Base-by-base conservation (phyloP, 306 rosid species). In the Dryas drummondii region DNA sequence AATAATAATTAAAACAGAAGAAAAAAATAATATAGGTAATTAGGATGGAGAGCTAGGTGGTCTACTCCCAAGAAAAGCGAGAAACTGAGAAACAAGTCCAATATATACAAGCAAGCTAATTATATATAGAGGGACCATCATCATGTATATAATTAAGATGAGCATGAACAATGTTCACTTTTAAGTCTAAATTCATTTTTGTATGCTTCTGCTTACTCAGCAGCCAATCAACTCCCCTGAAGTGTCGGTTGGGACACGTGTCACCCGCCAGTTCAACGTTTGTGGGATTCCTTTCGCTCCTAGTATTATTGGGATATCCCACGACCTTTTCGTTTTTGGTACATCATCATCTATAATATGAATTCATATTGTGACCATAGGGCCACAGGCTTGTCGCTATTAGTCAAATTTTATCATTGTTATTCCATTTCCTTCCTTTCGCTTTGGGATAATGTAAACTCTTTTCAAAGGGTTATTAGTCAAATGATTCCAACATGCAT, bases 241-340 rank as follows among this genome's bases (percentile, higher is more conserved):
- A 44, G 37, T 47, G 81, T 77, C 66, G 37, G 71, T 1, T 15
- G 55, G 61, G 58, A 58, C 64, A 72, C 85, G 76, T 77, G 82
- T 72, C 78, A 0, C 4, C 2, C 9, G 56, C 11, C 32, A 5
- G 37, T 42, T 71, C 62, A 10, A 7, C n/a, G 0, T 13, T 56
- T 22, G 40, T 40, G 7, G 10, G 68, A 40, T 15, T 57, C 47
- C 47, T 17, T 7, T 27, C 47, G 4, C 17, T 46, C 16, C 32
- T 54, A 13, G 64, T 32, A 42, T 78, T 44, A 51, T 61, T 70
- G 62, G 73, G 56, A 27, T 71, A 27, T 53, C 50, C 65, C 3
- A 19, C 32, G 27, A 32, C 60, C 32, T 4, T 68, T 50, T 12
- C 5, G 45, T 67, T 67, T 67, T 0, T 0, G 0, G 4, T 26